Base-by-base conservation (phyloP, 192 early-diverging fungal species). In the Coemansia sp. region DNA sequence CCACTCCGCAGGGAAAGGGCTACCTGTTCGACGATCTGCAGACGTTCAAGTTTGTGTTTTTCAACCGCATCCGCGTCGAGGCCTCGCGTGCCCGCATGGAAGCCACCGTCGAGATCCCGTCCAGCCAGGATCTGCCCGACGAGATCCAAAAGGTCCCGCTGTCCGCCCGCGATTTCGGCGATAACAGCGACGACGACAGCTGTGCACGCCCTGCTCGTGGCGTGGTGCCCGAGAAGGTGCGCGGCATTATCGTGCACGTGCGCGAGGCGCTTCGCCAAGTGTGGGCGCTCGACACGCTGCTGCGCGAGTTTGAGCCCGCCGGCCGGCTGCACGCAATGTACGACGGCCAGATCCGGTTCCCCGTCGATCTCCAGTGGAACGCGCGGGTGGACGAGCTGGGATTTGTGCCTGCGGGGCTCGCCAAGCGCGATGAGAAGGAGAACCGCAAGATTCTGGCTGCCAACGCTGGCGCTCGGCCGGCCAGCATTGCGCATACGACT, bases 1-100 rank as follows among this genome's bases (percentile, higher is more conserved):
- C 71, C 51, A 89, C 88, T 9, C 85, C 90, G 16, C 90, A 91
- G 70, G 90, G 87, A 0, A 80, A 83, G 30, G 89, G 84, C 50
- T 48, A 69, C 19, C 50, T 89, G 49, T 90, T 88, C 81, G 89
- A 90, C 44, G 89, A 91, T 49, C 54, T 63, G 18, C 73, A 84
- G 9, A 81, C 83, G 23, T 89, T 89, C 64, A 70, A 82, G 52
- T 79, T 90, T 46, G 19, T 58, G 3, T 90, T 89, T 44, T 85
- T 87, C 73, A 87, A 85, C 67, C 82, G 87, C 14, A 80, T 84
- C 50, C 76, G 64, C 43, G 74, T 87, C 5, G 74, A 71, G 14
- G 54, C 81, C 14, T 72, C 77, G 2, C 64, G 62, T 2, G 31
- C 50, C n/a, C 50, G 49, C 6, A 54, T 55, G 2, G 58, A 47